Conservation (phyloP, 129 eudicot genomes). For the Flaveria robusta region DNA sequence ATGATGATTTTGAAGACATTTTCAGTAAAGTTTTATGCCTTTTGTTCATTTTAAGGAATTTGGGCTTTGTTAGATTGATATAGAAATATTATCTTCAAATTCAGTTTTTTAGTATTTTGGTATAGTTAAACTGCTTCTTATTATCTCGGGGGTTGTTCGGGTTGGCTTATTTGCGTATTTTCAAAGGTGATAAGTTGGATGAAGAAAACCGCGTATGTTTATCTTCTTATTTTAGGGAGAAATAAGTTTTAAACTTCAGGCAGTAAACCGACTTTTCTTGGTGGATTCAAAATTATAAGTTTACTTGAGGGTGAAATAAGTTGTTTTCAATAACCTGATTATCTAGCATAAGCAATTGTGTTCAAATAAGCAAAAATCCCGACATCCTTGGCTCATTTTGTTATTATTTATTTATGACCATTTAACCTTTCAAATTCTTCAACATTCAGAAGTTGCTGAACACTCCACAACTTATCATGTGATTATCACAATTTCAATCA, state of each 20-base stretch:
- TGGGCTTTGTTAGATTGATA: not conserved
- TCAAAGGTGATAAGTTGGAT: not conserved
- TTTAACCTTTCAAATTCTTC: not conserved
- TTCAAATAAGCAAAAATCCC: not conserved
- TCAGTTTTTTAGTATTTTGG: not conserved
- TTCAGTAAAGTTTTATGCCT: conserved; percentile 57
- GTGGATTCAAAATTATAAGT: not conserved
- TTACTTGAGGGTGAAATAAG: not conserved
- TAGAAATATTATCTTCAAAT: not conserved
- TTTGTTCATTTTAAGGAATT: not conserved
- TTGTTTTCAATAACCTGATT: not conserved
- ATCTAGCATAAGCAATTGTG: not conserved
- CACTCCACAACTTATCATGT: not conserved
- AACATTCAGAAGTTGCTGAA: not conserved
- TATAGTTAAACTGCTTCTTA: not conserved
- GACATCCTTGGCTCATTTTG: too few species aligned
- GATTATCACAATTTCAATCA: not conserved
- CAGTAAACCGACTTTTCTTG: not conserved
- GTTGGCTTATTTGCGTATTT: not conserved
- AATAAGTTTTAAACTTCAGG: not conserved
- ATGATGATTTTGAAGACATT: conserved; percentile 65
- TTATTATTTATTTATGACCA: not conserved
- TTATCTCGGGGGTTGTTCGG: not conserved
- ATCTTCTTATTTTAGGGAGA: not conserved
- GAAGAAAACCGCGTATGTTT: not conserved